Percentiles rank a stretch among this genome's conserved stretches.
Evolutionary conservation across 2,329 filamentous ascomycete species (phyloP).

Genomic region (Penicillium sp.): DNA sequence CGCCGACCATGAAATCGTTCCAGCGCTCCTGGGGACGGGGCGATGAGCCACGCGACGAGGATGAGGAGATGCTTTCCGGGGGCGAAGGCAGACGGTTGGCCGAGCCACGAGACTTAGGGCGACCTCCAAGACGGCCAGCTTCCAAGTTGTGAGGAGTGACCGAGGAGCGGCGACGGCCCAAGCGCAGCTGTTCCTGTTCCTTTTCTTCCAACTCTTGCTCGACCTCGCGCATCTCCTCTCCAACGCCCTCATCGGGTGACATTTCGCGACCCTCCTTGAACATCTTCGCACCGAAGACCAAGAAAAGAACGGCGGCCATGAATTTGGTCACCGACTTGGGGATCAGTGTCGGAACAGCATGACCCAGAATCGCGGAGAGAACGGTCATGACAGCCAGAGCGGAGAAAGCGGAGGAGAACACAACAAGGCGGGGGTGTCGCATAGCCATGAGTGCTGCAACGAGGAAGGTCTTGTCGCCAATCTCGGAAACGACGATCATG

Average conservation of each 20-base stretch:
- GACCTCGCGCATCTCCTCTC: constrained; percentile 97
- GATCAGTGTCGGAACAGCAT: constrained; percentile 83
- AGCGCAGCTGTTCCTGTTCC: constrained; percentile 67
- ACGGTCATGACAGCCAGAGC: constrained; percentile 93
- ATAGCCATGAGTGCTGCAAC: constrained; percentile 98
- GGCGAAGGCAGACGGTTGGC: constrained; percentile 74
- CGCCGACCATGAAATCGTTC: constrained; percentile 53
- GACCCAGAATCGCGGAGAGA: constrained; percentile 84
- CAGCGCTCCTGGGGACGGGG: constrained; percentile 44
- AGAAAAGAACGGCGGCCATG: constrained; percentile 76
- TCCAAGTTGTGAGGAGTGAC: constrained; percentile 73
- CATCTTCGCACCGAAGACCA: constrained; percentile 81
- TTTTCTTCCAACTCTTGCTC: constrained; percentile 92
- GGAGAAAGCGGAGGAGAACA: constrained; percentile 90
- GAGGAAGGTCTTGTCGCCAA: constrained; percentile 97
- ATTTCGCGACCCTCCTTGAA: constrained; percentile 83
- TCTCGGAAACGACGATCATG: constrained; percentile 95
- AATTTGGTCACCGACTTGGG: constrained; percentile 88
- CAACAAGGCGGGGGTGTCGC: constrained; percentile 88
- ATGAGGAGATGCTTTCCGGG: constrained; percentile 73
- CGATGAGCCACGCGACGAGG: constrained; percentile 58
- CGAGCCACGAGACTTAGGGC: constrained; percentile 61
- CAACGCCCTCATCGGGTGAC: constrained; percentile 81
- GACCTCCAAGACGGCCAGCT: constrained; percentile 61
- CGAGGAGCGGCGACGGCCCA: constrained; percentile 60